Evolutionary conservation across 202 grass and related monocot genomes (phyloP).

Genomic region (Setaria italica): DNA sequence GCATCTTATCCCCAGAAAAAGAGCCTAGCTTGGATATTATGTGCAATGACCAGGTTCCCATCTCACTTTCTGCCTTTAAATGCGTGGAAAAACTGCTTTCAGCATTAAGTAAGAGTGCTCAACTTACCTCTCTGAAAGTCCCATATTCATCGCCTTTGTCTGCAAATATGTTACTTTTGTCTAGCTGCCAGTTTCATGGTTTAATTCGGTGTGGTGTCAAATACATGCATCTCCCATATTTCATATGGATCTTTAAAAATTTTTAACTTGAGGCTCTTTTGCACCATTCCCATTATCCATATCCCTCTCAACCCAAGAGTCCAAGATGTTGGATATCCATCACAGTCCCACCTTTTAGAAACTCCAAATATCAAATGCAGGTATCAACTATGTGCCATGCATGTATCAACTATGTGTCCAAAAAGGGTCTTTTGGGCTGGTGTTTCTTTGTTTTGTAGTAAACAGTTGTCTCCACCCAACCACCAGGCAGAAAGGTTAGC

Average conservation of each 20-base stretch:
- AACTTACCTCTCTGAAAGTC: slow-evolving; percentile 34
- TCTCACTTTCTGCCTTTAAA: slow-evolving; percentile 41
- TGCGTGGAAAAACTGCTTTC: slow-evolving; percentile 25
- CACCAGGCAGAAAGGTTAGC: slow-evolving; percentile 17
- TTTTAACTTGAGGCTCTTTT: slow-evolving; percentile 1
- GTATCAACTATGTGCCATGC: slow-evolving; percentile 24
- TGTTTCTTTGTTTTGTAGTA: slow-evolving; percentile 37
- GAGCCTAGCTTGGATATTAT: slow-evolving; percentile 21
- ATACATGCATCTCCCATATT: slow-evolving; percentile 25
- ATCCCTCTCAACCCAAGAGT: slow-evolving; percentile 18
- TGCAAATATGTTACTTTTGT: not conserved
- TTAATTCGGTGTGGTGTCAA: not conserved
- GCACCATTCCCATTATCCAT: slow-evolving; percentile 33
- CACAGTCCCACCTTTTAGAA: slow-evolving; percentile 17
- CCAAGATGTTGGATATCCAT: slow-evolving; percentile 41
- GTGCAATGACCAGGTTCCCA: not conserved
- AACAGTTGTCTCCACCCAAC: slow-evolving; percentile 50
- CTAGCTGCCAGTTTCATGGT: slow-evolving; percentile 3
- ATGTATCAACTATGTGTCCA: slow-evolving; percentile 40
- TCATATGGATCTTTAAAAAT: not conserved
- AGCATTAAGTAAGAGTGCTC: slow-evolving; percentile 33
- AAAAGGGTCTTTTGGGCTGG: slow-evolving; percentile 44
- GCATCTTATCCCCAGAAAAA: slow-evolving; percentile 31
- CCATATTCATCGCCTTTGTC: slow-evolving; percentile 4
- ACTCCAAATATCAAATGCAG: slow-evolving; percentile 45